A percentile compares a stretch with the other conserved stretches of the same genome.
Evolutionary conservation across 495 filamentous ascomycete species (phyloP).

Genomic region (Neurospora sp.): DNA sequence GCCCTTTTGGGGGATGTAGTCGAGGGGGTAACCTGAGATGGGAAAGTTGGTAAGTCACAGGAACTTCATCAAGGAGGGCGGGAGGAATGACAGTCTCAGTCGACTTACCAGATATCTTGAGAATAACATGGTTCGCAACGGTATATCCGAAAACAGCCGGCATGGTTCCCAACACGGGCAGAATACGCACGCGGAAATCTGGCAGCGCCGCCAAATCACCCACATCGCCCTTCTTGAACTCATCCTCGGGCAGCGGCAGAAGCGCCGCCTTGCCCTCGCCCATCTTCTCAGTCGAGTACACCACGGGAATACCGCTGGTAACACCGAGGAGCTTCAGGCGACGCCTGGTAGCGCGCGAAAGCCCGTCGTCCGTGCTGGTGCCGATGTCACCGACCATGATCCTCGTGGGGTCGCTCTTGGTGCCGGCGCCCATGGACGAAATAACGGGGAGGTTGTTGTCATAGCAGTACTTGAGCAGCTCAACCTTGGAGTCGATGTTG

Average conservation of each 20-base stretch:
- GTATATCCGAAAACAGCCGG: conserved; percentile 90
- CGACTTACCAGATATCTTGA: conserved; percentile 52
- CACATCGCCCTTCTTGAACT: conserved; percentile 79
- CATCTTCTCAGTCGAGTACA: conserved; percentile 88
- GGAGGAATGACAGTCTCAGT: neutral
- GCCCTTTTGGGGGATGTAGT: conserved; percentile 71
- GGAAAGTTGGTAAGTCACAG: conserved; percentile 2
- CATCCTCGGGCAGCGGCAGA: conserved; percentile 77
- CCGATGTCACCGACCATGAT: conserved; percentile 90
- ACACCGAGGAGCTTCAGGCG: conserved; percentile 71
- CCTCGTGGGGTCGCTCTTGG: conserved; percentile 93
- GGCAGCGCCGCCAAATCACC: conserved; percentile 79
- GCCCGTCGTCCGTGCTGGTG: conserved; percentile 75
- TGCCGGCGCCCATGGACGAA: conserved; percentile 93
- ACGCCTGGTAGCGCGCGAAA: conserved; percentile 75
- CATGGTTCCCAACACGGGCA: conserved; percentile 95
- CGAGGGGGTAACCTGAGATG: conserved; percentile 61
- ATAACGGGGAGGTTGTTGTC: conserved; percentile 67
- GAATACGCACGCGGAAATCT: conserved; percentile 85
- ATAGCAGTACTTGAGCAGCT: conserved; percentile 79
- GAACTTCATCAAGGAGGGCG: neutral
- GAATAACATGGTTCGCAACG: conserved; percentile 82
- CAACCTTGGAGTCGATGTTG: conserved; percentile 95
- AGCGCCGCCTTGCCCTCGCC: conserved; percentile 86
- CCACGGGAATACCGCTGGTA: conserved; percentile 74